Evolutionary conservation across 2,329 filamentous ascomycete species (phyloP).

Genomic region (Alternaria rosae): DNA sequence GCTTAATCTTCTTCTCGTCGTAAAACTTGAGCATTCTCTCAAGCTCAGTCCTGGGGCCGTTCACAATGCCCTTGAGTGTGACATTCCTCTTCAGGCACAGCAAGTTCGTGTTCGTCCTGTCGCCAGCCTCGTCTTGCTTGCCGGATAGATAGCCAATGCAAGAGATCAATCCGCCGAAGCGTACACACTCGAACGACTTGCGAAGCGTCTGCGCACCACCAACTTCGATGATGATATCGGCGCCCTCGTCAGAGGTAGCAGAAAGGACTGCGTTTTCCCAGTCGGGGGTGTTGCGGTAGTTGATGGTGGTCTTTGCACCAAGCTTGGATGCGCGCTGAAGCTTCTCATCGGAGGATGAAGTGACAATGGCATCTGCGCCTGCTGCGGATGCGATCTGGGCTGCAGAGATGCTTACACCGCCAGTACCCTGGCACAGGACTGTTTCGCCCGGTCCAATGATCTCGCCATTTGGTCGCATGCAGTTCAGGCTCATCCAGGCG

Average conservation of each 20-base stretch:
- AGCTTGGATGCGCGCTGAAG: constrained; percentile 60
- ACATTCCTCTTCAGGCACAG: constrained; percentile 60
- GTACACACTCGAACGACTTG: constrained; percentile 54
- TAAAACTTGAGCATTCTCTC: constrained; percentile 55
- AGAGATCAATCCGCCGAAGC: constrained; percentile 52
- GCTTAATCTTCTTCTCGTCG: constrained; percentile 50
- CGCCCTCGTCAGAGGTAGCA: constrained; percentile 52
- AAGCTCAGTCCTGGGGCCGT: constrained; percentile 66
- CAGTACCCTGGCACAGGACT: constrained; percentile 54
- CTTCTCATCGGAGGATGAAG: constrained; percentile 65
- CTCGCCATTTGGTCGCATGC: constrained; percentile 63
- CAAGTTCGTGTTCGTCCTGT: constrained; percentile 67
- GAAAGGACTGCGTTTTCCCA: constrained; percentile 68
- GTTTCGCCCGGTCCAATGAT: constrained; percentile 53
- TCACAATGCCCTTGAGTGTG: constrained; percentile 66
- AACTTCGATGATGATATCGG: constrained; percentile 61
- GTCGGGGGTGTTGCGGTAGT: constrained; percentile 65
- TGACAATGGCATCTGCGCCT: constrained; percentile 62
- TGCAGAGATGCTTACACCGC: constrained; percentile 53
- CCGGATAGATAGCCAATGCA: constrained; percentile 56
- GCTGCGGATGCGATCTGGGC: constrained; percentile 53
- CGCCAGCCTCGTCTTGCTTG: constrained; percentile 63
- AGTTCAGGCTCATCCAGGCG: constrained; percentile 71
- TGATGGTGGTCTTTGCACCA: constrained; percentile 66
- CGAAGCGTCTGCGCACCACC: constrained; percentile 60